These are phyloP conservation scores for Leishmania braziliensis DNA, from an alignment of 208 protist genomes.

Conservation along the genomic window DNA sequence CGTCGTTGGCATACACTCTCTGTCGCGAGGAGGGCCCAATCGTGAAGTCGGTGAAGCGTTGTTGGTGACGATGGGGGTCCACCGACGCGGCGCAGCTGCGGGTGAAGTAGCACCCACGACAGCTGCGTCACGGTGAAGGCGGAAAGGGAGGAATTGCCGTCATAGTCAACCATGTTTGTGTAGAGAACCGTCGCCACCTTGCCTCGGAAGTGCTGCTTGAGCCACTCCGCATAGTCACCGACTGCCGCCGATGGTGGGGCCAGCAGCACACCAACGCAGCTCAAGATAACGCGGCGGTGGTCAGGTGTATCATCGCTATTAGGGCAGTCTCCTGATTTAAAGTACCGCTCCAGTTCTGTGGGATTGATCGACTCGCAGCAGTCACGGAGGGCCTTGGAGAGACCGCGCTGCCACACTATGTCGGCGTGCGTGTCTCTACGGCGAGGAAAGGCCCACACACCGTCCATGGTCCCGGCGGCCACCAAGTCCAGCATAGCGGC, in stretches of 20 bases:
- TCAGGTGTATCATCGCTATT: neutral
- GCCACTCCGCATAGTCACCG: conserved; percentile 41
- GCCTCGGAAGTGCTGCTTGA: conserved; percentile 57
- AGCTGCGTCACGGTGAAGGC: conserved; percentile 31
- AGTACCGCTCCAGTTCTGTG: conserved; percentile 41
- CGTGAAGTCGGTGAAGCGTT: conserved; percentile 5
- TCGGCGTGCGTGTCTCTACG: neutral
- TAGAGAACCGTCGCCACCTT: conserved; percentile 47
- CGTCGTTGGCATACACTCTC: conserved; percentile 15
- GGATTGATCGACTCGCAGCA: conserved; percentile 23
- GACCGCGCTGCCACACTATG: conserved; percentile 7
- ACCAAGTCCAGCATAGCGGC: conserved; percentile 22
- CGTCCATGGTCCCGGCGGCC: conserved; percentile 23
- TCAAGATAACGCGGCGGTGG: conserved; percentile 35
- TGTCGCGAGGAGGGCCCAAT: conserved; percentile 16
- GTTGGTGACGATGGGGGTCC: neutral
- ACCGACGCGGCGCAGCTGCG: conserved; percentile 31
- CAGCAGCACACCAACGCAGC: conserved; percentile 56
- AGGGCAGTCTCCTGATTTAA: conserved; percentile 15
- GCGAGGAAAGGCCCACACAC: conserved; percentile 1
- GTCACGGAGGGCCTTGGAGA: conserved; percentile 16
- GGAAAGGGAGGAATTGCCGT: conserved; percentile 36
- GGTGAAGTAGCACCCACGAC: conserved; percentile 56
- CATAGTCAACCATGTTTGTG: conserved; percentile 53
- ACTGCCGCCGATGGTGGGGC: conserved; percentile 29